Conservation (phyloP, 352 stramenopile species). For the Elongisporangium prolatum region DNA sequence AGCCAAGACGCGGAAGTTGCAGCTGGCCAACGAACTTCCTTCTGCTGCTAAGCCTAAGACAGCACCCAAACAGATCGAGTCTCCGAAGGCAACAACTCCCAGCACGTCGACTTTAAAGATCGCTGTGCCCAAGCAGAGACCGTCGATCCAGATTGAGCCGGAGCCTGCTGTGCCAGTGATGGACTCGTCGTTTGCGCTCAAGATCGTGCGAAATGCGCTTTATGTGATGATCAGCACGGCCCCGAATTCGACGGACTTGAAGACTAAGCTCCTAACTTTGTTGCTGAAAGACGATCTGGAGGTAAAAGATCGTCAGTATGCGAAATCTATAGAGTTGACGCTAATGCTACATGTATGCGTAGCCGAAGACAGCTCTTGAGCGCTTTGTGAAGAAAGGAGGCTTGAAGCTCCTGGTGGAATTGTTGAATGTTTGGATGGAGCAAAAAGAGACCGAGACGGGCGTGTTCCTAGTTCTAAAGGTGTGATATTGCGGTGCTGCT, state of each 20-base stretch:
- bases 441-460: conserved; percentile 41
- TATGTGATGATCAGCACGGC: conserved; percentile 48
- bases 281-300: conserved; percentile 29
- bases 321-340: background rate
- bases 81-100: background rate
- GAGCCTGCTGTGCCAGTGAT: conserved; percentile 4
- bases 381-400: conserved; percentile 51
- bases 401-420: conserved; percentile 31
- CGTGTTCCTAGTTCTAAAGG: conserved; percentile 63
- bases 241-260: conserved; percentile 13
- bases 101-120: background rate
- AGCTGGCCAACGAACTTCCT: conserved; percentile 13
- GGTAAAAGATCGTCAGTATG: conserved; percentile 16
- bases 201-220: conserved; percentile 53
- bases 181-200: conserved; percentile 26
- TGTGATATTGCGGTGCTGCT: conserved; percentile 12
- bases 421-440: conserved; percentile 44
- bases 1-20: conserved; percentile 46
- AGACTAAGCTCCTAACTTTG: conserved; percentile 27
- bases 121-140: background rate
- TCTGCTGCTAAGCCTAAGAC: conserved; percentile 16
- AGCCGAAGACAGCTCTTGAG: conserved; percentile 48
- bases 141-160: background rate
- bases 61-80: background rate
- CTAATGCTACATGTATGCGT: background rate